phyloP scores from a whole-genome alignment of 805 yeast genomes.

The Nakazawaea laoshanensis region DNA sequence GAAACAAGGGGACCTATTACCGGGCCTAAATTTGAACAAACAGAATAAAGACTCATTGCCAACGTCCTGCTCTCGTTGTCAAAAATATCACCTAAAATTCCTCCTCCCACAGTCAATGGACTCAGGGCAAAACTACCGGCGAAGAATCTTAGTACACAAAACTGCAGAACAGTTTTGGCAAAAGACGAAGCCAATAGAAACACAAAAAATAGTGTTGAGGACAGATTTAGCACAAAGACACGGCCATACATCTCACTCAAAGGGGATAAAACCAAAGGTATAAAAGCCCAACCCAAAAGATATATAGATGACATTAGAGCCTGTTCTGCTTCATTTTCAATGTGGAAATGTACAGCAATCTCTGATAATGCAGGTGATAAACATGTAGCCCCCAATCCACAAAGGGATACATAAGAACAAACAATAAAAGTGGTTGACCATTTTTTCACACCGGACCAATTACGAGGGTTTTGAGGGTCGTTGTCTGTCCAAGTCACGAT shows the following conservation, averaged over 20 bases:
- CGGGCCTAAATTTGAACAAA: slow-evolving; percentile 2
- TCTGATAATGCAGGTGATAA: slow-evolving; percentile 49
- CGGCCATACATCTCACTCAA: slow-evolving; percentile 62
- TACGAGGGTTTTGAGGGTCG: slow-evolving; percentile 55
- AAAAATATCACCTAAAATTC: slow-evolving; percentile 55
- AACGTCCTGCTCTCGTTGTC: slow-evolving; percentile 39
- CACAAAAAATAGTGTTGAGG: slow-evolving; percentile 37
- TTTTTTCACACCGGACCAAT: slow-evolving; percentile 42
- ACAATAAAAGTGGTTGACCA: slow-evolving; percentile 37
- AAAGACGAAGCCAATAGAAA: slow-evolving; percentile 56
- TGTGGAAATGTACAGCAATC: slow-evolving; percentile 35
- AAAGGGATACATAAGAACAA: slow-evolving; percentile 43
- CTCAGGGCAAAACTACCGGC: slow-evolving; percentile 63
- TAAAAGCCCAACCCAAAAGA: slow-evolving; percentile 61
- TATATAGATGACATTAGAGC: slow-evolving; percentile 54
- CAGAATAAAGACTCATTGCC: slow-evolving; percentile 43
- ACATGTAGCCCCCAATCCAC: slow-evolving; percentile 57
- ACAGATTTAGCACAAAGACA: slow-evolving; percentile 40
- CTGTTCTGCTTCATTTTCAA: slow-evolving; percentile 30
- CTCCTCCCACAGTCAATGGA: slow-evolving; percentile 63
- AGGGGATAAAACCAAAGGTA: slow-evolving; percentile 60
- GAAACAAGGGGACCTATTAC: slow-evolving; percentile 1
- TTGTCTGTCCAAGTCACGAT: slow-evolving; percentile 60
- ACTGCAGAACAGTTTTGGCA: slow-evolving; percentile 42
- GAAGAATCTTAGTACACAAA: slow-evolving; percentile 48